These are phyloP conservation scores for Tephrocybe sp. DNA, from an alignment of 768 basidiomycete species.

Conservation along the genomic window DNA sequence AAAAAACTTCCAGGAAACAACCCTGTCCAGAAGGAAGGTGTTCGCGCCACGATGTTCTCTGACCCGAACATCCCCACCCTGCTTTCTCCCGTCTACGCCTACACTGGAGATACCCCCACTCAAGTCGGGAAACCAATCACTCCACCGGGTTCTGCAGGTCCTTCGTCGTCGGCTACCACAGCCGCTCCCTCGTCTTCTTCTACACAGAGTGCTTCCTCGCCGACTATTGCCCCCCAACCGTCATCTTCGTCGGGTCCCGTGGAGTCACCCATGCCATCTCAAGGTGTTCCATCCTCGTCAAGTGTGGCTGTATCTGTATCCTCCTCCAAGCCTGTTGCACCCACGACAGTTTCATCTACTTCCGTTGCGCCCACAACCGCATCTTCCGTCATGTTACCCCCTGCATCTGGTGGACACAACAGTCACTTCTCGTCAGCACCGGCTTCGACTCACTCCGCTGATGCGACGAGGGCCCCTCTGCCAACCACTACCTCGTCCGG, in stretches of 20 bases:
- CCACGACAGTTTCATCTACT: neutral
- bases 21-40: slow-evolving; percentile 40
- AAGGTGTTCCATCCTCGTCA: neutral
- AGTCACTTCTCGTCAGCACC: neutral
- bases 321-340: neutral
- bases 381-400: neutral
- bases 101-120: slow-evolving; percentile 40
- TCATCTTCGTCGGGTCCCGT: neutral
- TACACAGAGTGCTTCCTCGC: slow-evolving; percentile 1
- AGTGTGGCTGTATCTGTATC: neutral
- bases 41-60: slow-evolving; percentile 28
- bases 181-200: neutral
- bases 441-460: neutral
- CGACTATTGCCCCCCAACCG: neutral
- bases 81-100: slow-evolving; percentile 44
- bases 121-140: slow-evolving; percentile 29
- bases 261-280: neutral
- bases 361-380: neutral
- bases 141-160: slow-evolving; percentile 15
- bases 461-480: neutral
- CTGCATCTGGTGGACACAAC: neutral
- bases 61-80: slow-evolving; percentile 36
- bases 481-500: neutral
- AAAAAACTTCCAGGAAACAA: slow-evolving; percentile 52
- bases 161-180: slow-evolving; percentile 5